Conservation (phyloP, 805 yeast species). For the Yamadazyma scolyti region DNA sequence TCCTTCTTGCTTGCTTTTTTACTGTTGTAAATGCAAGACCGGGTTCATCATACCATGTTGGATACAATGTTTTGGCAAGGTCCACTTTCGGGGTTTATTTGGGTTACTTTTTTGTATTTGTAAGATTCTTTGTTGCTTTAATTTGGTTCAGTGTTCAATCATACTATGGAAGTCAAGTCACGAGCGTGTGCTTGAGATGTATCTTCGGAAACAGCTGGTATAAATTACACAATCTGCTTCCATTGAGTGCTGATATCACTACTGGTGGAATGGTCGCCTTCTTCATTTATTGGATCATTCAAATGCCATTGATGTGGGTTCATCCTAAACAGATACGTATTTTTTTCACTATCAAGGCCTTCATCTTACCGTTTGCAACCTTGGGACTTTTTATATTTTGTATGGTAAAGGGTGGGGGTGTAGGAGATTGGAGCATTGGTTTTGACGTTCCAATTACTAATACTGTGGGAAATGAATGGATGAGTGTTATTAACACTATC, state of each 20-base stretch:
- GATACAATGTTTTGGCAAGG: constrained; percentile 9
- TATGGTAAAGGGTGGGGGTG: constrained; percentile 10
- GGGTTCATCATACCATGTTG: constrained; percentile 12
- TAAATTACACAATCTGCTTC: constrained; percentile 9
- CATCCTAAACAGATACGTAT: constrained; percentile 12
- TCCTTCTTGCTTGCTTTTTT: constrained; percentile 9
- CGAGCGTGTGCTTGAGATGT: constrained; percentile 7
- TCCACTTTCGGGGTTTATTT: constrained; percentile 10
- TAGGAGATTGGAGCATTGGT: constrained; percentile 11
- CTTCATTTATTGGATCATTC: constrained; percentile 9
- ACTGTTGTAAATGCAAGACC: constrained; percentile 11
- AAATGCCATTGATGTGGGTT: constrained; percentile 11
- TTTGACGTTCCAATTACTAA: constrained; percentile 1
- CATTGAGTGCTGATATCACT: constrained; percentile 9
- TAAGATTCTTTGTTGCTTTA: constrained; percentile 10
- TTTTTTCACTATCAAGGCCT: constrained; percentile 10
- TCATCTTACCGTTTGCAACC: constrained; percentile 10
- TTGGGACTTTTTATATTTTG: constrained; percentile 11
- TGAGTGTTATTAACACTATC: constrained; percentile 9
- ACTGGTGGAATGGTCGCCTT: constrained; percentile 8
- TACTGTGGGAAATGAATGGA: constrained; percentile 10
- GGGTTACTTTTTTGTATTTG: constrained; percentile 10
- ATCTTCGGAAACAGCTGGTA: constrained; percentile 12
- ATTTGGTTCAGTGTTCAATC: constrained; percentile 12
- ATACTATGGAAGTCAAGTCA: constrained; percentile 7